Conservation (phyloP, 176 grass and related monocot genomes). For the Eleusine indica region DNA sequence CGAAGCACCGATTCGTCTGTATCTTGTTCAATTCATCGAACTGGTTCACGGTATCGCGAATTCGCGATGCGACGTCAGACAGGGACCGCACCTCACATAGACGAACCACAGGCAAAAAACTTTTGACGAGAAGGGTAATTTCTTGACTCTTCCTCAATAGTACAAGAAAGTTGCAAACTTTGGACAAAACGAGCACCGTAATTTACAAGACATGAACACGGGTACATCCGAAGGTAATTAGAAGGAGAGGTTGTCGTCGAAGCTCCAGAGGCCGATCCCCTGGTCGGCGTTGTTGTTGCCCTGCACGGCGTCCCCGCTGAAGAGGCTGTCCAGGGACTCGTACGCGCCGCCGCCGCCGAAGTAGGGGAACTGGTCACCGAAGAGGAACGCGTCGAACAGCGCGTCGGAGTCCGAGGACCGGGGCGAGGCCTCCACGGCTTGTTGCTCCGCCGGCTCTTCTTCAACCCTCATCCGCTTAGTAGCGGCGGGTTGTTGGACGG, state of each 20-base stretch:
- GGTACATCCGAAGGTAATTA: background rate
- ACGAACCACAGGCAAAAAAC: background rate
- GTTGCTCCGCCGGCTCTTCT: constrained; percentile 6
- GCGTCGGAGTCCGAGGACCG: constrained; percentile 19
- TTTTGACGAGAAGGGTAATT: background rate
- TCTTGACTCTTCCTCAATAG: background rate
- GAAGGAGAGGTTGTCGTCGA: constrained; percentile 72
- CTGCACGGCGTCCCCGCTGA: constrained; percentile 58
- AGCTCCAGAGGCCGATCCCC: constrained; percentile 71
- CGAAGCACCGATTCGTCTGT: no score
- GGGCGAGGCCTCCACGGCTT: constrained; percentile 10
- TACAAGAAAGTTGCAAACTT: background rate
- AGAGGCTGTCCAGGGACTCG: constrained; percentile 55
- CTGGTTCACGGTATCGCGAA: background rate
- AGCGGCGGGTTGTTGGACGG: background rate
- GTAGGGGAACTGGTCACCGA: constrained; percentile 51
- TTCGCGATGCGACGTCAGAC: background rate
- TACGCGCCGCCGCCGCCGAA: constrained; percentile 51
- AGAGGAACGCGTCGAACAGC: constrained; percentile 41
- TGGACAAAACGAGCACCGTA: background rate
- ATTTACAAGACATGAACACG: constrained; percentile 34
- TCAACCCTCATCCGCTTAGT: constrained; percentile 39
- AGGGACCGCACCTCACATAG: background rate
- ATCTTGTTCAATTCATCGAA: no score
- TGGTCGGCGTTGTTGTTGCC: background rate